These are phyloP conservation scores for Avena atlantica DNA, from an alignment of 176 grass and related monocot species.

Conservation along the genomic window DNA sequence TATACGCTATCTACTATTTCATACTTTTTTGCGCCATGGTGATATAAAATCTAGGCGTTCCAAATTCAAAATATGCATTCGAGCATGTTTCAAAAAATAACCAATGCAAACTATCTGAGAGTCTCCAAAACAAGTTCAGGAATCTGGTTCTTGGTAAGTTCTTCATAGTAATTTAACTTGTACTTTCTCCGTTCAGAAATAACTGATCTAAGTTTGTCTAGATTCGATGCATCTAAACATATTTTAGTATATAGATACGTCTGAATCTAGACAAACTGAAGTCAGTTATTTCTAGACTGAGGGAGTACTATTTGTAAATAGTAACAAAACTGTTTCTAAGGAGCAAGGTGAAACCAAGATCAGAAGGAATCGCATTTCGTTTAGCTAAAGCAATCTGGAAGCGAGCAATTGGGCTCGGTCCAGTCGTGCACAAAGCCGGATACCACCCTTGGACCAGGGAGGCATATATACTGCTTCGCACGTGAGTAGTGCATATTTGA, in stretches of 20 bases:
- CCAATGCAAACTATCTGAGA: not conserved
- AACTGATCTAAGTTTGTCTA: no score
- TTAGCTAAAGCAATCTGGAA: not conserved
- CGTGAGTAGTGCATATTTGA: not conserved
- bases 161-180: not conserved
- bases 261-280: no score
- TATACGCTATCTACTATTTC: no score
- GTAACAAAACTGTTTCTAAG: not conserved
- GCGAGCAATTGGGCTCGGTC: not conserved
- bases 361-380: not conserved
- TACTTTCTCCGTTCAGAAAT: no score
- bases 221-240: no score
- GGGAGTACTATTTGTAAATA: not conserved
- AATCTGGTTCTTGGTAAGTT: not conserved
- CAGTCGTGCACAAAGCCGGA: not conserved
- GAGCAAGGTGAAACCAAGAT: not conserved
- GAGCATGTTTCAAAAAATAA: not conserved
- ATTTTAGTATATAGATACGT: no score
- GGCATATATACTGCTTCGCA: not conserved
- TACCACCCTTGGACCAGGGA: not conserved
- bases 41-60: no score
- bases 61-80: no score
- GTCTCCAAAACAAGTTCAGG: not conserved
- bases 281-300: no score
- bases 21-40: no score